Evolutionary conservation across 306 rosid species (phyloP).

Genomic region (Cucurbita maxima): DNA sequence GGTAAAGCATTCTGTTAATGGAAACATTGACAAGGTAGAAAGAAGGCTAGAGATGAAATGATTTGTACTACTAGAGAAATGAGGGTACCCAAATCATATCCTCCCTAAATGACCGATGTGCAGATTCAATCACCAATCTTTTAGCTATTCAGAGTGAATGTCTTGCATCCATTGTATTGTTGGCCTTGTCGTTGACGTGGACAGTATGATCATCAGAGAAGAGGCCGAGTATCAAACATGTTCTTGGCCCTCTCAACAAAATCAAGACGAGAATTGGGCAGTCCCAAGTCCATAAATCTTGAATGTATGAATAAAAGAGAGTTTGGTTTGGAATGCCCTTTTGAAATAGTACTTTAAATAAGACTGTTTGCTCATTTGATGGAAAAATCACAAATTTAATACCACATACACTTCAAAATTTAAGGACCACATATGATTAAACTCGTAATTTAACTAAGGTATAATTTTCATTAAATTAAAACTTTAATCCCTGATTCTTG

Average conservation of each 20-base stretch:
- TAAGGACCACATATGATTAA: no score
- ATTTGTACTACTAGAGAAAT: slow-evolving; percentile 2
- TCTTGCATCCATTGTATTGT: background rate
- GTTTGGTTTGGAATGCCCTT: background rate
- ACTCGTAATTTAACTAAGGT: no score
- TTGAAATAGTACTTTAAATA: background rate
- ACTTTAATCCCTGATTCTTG: no score
- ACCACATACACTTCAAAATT: no score
- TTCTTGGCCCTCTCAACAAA: background rate
- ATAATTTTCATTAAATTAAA: no score
- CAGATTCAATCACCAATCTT: background rate
- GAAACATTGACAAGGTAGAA: slow-evolving; percentile 22
- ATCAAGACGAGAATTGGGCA: background rate
- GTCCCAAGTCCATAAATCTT: background rate
- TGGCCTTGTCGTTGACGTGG: background rate
- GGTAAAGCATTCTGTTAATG: slow-evolving; percentile 30
- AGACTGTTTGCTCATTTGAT: no score
- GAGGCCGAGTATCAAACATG: background rate
- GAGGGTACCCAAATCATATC: slow-evolving; percentile 8
- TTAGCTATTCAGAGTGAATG: background rate
- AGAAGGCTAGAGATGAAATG: slow-evolving; percentile 25
- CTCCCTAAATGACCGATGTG: background rate
- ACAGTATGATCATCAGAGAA: background rate
- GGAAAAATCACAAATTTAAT: no score
- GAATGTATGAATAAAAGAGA: background rate